These are phyloP conservation scores for Didymella pomorum DNA, from an alignment of 2,329 filamentous ascomycete genomes.

Conservation along the genomic window DNA sequence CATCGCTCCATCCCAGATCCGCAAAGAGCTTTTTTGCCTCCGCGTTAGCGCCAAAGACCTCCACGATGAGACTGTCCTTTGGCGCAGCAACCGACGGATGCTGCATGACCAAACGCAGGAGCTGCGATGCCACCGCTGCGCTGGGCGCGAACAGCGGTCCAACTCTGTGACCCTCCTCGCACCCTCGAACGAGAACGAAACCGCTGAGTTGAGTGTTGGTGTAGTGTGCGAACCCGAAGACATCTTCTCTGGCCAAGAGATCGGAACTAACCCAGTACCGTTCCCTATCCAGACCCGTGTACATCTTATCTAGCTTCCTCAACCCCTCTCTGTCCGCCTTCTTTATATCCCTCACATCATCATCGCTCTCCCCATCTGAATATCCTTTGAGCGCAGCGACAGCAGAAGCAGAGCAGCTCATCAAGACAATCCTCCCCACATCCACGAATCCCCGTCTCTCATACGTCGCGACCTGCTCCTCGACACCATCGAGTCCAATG, in stretches of 20 bases:
- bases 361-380: too few relatives aligned
- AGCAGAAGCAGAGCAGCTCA: background rate
- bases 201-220: background rate
- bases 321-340: background rate
- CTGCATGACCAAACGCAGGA: background rate
- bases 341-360: background rate
- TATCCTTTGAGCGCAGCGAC: too few relatives aligned
- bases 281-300: background rate
- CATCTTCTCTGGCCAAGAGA: background rate
- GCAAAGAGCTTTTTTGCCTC: conserved; percentile 43
- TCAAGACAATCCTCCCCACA: background rate
- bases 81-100: conserved; percentile 1
- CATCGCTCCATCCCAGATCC: conserved; percentile 42
- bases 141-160: background rate
- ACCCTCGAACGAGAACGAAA: background rate
- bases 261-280: background rate
- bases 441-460: background rate
- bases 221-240: background rate
- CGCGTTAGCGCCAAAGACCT: conserved; percentile 38
- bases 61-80: conserved; percentile 40
- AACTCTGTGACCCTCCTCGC: background rate
- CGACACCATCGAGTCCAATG: background rate
- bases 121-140: background rate
- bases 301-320: background rate
- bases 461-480: background rate